Conservation (phyloP, 2,329 filamentous ascomycete genomes). For the Corynespora cassiicola region DNA sequence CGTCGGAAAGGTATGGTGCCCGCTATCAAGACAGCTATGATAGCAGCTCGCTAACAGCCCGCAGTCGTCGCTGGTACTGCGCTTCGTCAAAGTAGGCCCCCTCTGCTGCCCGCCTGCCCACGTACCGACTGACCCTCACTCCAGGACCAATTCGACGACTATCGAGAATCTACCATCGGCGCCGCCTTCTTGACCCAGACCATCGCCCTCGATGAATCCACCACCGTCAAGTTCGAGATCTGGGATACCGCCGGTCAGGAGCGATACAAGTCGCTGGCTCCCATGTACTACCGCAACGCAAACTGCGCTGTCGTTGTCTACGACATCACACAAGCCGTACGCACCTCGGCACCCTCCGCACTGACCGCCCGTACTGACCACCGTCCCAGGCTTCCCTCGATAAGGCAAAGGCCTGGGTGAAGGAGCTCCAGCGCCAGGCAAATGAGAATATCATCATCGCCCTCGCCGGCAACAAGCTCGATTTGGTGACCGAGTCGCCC, state of each 20-base stretch:
- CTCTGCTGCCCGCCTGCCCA: not conserved
- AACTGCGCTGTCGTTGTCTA: conserved; percentile 99
- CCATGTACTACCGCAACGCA: conserved; percentile 99
- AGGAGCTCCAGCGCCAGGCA: conserved; percentile 96
- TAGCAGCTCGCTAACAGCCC: conserved; percentile 37
- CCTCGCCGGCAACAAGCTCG: conserved; percentile 95
- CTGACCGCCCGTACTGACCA: conserved; percentile 26
- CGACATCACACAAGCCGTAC: conserved; percentile 98
- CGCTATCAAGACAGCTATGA: conserved; percentile 31
- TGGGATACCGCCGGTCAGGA: conserved; percentile 94
- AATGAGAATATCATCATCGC: conserved; percentile 99
- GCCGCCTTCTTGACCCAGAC: conserved; percentile 99
- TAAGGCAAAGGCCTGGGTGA: conserved; percentile 99
- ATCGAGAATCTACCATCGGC: conserved; percentile 97
- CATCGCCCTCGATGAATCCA: conserved; percentile 96
- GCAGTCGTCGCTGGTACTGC: conserved; percentile 94
- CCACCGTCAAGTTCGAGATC: conserved; percentile 99
- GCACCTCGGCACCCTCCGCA: conserved; percentile 44
- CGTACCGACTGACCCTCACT: not conserved
- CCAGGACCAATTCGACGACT: conserved; percentile 98
- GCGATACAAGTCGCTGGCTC: conserved; percentile 96
- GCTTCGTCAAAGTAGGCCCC: conserved; percentile 90
- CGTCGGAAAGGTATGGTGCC: conserved; percentile 83
- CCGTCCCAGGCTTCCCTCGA: conserved; percentile 82
- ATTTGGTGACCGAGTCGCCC: conserved; percentile 91